Evolutionary conservation across 169 alveolate genomes (phyloP).

Genomic region (Hepatocystis sp.): DNA sequence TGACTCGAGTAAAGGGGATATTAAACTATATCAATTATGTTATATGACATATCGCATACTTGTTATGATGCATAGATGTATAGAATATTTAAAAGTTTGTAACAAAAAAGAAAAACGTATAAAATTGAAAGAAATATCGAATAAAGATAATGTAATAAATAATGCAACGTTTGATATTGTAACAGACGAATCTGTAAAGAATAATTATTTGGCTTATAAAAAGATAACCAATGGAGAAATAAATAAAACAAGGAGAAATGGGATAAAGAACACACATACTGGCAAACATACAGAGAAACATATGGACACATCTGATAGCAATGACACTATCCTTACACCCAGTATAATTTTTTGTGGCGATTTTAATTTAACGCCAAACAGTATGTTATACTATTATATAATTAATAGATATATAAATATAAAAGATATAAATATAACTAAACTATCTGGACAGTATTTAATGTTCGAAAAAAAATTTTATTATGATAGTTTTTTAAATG

Average conservation of each 20-base stretch:
- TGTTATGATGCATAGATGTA: conserved; percentile 71
- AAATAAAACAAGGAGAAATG: not conserved
- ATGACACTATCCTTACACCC: conserved; percentile 63
- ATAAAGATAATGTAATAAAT: conserved; percentile 4
- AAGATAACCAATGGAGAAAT: not conserved
- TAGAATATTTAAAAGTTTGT: conserved; percentile 19
- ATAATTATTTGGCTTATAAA: too few species aligned
- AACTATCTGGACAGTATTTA: conserved; percentile 84
- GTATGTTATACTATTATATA: conserved; percentile 81
- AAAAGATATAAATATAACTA: conserved; percentile 76
- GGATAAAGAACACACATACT: not conserved
- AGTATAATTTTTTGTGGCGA: conserved; percentile 84
- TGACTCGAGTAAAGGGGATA: conserved; percentile 84
- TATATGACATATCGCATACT: conserved; percentile 77
- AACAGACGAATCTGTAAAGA: too few species aligned
- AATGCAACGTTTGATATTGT: too few species aligned
- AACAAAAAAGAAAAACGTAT: conserved; percentile 1
- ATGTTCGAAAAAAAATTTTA: conserved; percentile 81
- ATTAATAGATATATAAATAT: conserved; percentile 81
- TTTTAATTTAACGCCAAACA: conserved; percentile 85
- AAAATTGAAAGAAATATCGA: not conserved
- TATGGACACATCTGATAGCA: conserved; percentile 4
- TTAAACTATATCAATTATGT: conserved; percentile 81
- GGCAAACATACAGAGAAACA: not conserved
- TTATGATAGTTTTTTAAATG: conserved; percentile 20